Evolutionary conservation across 1,284 basidiomycete genomes (phyloP).

Genomic region (Austroboletus niveus): DNA sequence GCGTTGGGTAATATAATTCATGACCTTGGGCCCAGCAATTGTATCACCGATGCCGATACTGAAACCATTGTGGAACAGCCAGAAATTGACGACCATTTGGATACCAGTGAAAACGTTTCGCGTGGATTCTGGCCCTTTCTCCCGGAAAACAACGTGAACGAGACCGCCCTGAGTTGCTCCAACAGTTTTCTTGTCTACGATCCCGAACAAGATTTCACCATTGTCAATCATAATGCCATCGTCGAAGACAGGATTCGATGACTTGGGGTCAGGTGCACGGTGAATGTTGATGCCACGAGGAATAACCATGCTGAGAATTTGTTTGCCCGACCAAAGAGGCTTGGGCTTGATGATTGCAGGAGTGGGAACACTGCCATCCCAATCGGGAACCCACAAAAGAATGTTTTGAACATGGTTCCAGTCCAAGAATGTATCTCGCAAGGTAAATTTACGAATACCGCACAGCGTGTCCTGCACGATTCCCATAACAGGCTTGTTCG

Average conservation of each 20-base stretch:
- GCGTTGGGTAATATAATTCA: slow-evolving; percentile 82
- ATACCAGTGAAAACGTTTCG: slow-evolving; percentile 91
- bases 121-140: slow-evolving; percentile 95
- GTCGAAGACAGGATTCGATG: slow-evolving; percentile 82
- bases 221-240: slow-evolving; percentile 97
- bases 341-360: slow-evolving; percentile 97
- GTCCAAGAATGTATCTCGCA: slow-evolving; percentile 92
- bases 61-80: slow-evolving; percentile 99
- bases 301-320: slow-evolving; percentile 91
- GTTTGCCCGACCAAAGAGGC: slow-evolving; percentile 97
- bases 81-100: slow-evolving; percentile 96
- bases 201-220: slow-evolving; percentile 93
- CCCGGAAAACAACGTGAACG: slow-evolving; percentile 96
- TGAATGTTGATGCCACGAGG: slow-evolving; percentile 96
- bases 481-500: slow-evolving; percentile 99
- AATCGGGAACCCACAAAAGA: slow-evolving; percentile 94
- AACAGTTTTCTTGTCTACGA: slow-evolving; percentile 98
- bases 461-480: slow-evolving; percentile 99
- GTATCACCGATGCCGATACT: slow-evolving; percentile 99
- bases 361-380: slow-evolving; percentile 92
- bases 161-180: slow-evolving; percentile 94
- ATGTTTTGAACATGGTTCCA: slow-evolving; percentile 97
- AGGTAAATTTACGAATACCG: slow-evolving; percentile 95
- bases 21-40: slow-evolving; percentile 88
- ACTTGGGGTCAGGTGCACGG: slow-evolving; percentile 76